Conservation (phyloP, 345 rosid genomes). For the Camelina neglecta region DNA sequence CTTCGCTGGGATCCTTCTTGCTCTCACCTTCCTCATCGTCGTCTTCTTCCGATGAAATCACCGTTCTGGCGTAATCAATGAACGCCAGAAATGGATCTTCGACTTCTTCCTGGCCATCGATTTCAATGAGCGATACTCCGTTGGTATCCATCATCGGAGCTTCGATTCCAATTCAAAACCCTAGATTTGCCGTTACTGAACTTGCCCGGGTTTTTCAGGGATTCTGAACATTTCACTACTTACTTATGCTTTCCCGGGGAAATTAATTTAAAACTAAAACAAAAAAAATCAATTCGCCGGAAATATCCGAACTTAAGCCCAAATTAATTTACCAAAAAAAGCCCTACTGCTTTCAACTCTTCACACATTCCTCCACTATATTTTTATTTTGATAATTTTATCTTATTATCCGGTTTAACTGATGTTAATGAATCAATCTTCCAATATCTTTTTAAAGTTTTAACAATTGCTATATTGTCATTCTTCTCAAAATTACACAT, state of each 20-base stretch:
- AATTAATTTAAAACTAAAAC: neutral
- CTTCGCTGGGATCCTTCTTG: conserved; percentile 25
- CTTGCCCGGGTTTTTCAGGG: conserved; percentile 30
- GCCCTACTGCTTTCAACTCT: neutral
- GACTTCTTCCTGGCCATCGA: conserved; percentile 39
- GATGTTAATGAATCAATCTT: too few relatives aligned
- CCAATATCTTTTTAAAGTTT: neutral
- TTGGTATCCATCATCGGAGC: conserved; percentile 29
- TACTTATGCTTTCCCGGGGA: conserved; percentile 38
- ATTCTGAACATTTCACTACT: neutral
- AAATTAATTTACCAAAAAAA: neutral
- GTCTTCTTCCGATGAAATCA: conserved; percentile 55
- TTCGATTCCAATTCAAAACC: conserved; percentile 33
- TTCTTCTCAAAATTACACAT: conserved; percentile 6
- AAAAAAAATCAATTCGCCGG: neutral
- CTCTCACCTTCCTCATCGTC: conserved; percentile 17
- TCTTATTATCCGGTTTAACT: neutral
- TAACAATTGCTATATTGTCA: neutral
- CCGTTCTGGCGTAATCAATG: conserved; percentile 69
- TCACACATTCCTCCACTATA: neutral
- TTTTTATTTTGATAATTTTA: neutral
- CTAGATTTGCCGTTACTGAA: conserved; percentile 31
- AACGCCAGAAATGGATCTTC: conserved; percentile 76
- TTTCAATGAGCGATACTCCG: conserved; percentile 48
- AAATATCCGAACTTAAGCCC: neutral